Conservation (phyloP, 768 basidiomycete genomes). For the Botryobasidium botryosum region DNA sequence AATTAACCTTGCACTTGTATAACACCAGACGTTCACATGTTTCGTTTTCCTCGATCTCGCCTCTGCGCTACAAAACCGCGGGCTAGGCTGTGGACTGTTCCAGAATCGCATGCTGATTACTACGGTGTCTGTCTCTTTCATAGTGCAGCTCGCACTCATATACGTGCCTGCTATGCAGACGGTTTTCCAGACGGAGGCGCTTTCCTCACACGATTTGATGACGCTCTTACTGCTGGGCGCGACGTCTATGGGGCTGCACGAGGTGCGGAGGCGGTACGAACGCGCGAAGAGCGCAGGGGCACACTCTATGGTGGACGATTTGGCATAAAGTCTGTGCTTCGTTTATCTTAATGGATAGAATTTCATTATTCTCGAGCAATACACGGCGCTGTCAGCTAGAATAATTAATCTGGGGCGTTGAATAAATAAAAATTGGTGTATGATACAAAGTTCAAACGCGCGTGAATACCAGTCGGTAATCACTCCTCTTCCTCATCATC, state of each 20-base stretch:
- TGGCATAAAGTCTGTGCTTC: constrained; percentile 27
- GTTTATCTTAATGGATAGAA: background rate
- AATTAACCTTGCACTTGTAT: background rate
- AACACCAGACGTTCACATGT: constrained; percentile 78
- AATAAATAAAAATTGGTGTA: constrained; percentile 4
- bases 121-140: constrained; percentile 73
- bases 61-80: constrained; percentile 88
- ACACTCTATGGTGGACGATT: constrained; percentile 30
- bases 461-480: constrained; percentile 2
- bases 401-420: background rate
- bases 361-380: constrained; percentile 4
- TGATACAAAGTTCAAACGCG: constrained; percentile 7
- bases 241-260: constrained; percentile 53
- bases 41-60: constrained; percentile 96
- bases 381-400: background rate
- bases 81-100: constrained; percentile 64
- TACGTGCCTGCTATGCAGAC: constrained; percentile 85
- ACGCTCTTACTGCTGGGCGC: constrained; percentile 52
- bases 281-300: constrained; percentile 24
- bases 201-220: constrained; percentile 47
- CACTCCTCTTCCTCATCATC: background rate
- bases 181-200: constrained; percentile 84
- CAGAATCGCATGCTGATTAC: constrained; percentile 81
- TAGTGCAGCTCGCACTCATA: constrained; percentile 70
- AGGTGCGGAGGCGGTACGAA: constrained; percentile 64